These are phyloP conservation scores for Alternaria gansuensis DNA, from an alignment of 2,329 filamentous ascomycete genomes.

Conservation along the genomic window DNA sequence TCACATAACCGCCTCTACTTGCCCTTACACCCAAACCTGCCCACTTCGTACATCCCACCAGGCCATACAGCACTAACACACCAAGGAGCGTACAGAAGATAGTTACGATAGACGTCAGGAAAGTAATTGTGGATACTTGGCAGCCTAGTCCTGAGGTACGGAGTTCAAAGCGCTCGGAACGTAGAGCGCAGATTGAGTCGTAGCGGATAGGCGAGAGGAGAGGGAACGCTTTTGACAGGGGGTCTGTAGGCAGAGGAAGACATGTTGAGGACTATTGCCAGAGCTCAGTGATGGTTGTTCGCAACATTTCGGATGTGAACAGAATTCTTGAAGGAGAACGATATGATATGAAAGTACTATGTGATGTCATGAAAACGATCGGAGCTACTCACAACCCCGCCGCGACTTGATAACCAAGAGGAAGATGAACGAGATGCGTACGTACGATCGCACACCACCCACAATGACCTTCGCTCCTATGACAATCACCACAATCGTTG, in stretches of 20 bases:
- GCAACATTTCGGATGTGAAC: background rate
- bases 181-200: slow-evolving; percentile 49
- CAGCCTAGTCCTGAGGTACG: slow-evolving; percentile 57
- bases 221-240: slow-evolving; percentile 50
- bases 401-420: background rate
- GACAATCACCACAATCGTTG: slow-evolving; percentile 50
- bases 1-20: slow-evolving; percentile 38
- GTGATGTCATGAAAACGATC: background rate
- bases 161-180: slow-evolving; percentile 57
- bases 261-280: slow-evolving; percentile 53
- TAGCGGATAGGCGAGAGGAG: slow-evolving; percentile 53
- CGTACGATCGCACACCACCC: slow-evolving; percentile 58
- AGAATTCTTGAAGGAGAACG: background rate
- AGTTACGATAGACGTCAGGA: slow-evolving; percentile 56
- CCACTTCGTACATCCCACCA: slow-evolving; percentile 30
- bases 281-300: background rate
- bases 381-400: background rate
- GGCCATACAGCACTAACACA: slow-evolving; percentile 48
- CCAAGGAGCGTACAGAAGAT: slow-evolving; percentile 55
- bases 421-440: slow-evolving; percentile 11
- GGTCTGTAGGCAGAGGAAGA: slow-evolving; percentile 53
- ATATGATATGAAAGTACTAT: background rate
- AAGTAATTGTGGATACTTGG: slow-evolving; percentile 58
- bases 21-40: slow-evolving; percentile 25
- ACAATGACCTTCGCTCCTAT: slow-evolving; percentile 49